Evolutionary conservation across 2,329 filamentous ascomycete species (phyloP).

Genomic region (Metarhizium brunneum): DNA sequence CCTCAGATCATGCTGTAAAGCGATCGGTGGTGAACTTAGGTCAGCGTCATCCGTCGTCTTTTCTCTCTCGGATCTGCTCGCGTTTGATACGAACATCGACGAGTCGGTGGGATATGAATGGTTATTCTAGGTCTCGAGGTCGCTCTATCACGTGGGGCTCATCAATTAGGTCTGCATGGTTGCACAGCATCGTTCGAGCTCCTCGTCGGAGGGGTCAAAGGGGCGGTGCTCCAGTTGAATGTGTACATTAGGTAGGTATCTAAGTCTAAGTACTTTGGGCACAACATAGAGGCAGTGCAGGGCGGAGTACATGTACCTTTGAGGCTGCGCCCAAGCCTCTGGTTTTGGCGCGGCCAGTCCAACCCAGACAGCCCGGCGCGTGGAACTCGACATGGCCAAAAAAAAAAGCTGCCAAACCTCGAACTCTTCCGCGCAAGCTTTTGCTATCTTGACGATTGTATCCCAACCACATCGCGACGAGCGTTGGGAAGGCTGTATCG

Average conservation of each 20-base stretch:
- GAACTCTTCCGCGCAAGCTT: background rate
- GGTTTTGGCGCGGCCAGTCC: background rate
- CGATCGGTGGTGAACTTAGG: too few relatives aligned
- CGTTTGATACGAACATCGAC: background rate
- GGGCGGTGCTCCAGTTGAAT: background rate
- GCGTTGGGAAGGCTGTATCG: background rate
- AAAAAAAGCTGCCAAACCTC: slow-evolving; percentile 7
- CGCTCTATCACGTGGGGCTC: slow-evolving; percentile 8
- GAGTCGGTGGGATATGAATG: background rate
- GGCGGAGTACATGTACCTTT: background rate
- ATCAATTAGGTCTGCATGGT: background rate
- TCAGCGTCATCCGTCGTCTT: too few relatives aligned
- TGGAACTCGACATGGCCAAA: slow-evolving; percentile 5
- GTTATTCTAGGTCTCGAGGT: background rate
- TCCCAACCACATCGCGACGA: background rate
- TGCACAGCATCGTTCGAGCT: background rate
- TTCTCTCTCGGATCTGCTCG: background rate
- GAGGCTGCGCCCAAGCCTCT: background rate
- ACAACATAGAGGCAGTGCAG: background rate
- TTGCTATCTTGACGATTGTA: slow-evolving; percentile 1
- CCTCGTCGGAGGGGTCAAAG: background rate
- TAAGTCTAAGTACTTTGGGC: background rate
- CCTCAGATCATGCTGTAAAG: too few relatives aligned
- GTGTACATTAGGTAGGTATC: background rate
- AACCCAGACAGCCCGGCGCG: background rate